These are phyloP conservation scores for Rhodotorula sp. DNA, from an alignment of 1,284 basidiomycete genomes.

Conservation along the genomic window DNA sequence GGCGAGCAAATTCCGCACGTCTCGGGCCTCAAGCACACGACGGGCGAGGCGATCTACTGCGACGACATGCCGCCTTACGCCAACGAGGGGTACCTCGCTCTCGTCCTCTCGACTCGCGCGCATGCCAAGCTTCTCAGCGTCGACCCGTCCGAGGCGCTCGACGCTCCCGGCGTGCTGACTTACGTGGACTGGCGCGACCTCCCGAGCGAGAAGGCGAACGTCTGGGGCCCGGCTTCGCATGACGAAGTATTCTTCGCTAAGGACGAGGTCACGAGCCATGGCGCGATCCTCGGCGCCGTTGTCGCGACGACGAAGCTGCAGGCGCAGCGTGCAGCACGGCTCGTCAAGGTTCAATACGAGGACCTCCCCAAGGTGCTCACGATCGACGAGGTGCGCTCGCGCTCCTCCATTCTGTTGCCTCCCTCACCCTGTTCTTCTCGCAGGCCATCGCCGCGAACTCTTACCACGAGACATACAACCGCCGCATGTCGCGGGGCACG, in stretches of 20 bases:
- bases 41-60: conserved; percentile 51
- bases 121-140: conserved; percentile 50
- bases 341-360: conserved; percentile 51
- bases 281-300: conserved; percentile 50
- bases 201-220: conserved; percentile 48
- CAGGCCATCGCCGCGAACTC: conserved; percentile 44
- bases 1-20: conserved; percentile 49
- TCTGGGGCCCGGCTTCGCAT: conserved; percentile 48
- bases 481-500: conserved; percentile 40
- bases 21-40: conserved; percentile 51
- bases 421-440: conserved; percentile 39
- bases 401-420: conserved; percentile 38
- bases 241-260: conserved; percentile 52
- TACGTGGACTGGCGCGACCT: conserved; percentile 49
- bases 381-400: conserved; percentile 49
- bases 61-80: conserved; percentile 50
- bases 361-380: conserved; percentile 50
- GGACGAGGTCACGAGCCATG: conserved; percentile 49
- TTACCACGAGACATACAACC: conserved; percentile 43
- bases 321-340: conserved; percentile 50
- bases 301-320: conserved; percentile 50
- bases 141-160: conserved; percentile 48
- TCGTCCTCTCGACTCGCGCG: conserved; percentile 49
- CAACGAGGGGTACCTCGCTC: conserved; percentile 49
- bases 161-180: conserved; percentile 48